These are phyloP conservation scores for Tetrahymena elliotti DNA, from an alignment of 73 alveolate species.

Conservation along the genomic window DNA sequence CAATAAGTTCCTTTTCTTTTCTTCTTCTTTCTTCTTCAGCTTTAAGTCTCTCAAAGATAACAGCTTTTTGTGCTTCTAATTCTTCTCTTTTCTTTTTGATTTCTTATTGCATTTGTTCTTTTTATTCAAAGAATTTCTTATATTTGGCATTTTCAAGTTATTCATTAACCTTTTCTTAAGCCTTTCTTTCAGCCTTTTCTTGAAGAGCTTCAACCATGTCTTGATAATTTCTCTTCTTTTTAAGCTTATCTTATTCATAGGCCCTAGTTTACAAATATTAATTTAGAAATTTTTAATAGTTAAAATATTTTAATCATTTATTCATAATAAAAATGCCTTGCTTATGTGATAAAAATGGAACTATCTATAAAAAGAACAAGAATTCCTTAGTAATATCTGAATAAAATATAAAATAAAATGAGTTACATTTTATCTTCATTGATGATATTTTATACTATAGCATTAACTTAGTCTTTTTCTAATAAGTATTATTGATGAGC, in stretches of 20 bases:
- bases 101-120: slow-evolving; percentile 27
- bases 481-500: slow-evolving; percentile 24
- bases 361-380: too few species aligned
- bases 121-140: slow-evolving; percentile 10
- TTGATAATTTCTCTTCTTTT: slow-evolving; percentile 29
- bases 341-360: too few species aligned
- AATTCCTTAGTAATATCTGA: not conserved
- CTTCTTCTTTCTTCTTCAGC: slow-evolving; percentile 48
- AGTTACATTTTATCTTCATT: slow-evolving; percentile 14
- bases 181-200: slow-evolving; percentile 30
- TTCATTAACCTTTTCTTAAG: slow-evolving; percentile 3
- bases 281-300: not conserved
- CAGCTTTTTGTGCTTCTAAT: slow-evolving; percentile 33
- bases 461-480: slow-evolving; percentile 38
- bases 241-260: not conserved
- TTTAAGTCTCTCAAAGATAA: slow-evolving; percentile 25
- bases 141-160: slow-evolving; percentile 27
- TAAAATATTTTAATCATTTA: too few species aligned
- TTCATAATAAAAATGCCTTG: too few species aligned
- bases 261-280: not conserved
- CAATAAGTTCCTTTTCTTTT: slow-evolving; percentile 18
- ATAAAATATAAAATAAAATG: not conserved
- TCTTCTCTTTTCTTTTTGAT: slow-evolving; percentile 29
- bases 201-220: slow-evolving; percentile 31
- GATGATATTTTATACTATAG: slow-evolving; percentile 10